Evolutionary conservation across 164 flowering plant genomes (phyloP), one percentile per base, ranked within the genome.

Genomic region (Brasenia schreberi): DNA sequence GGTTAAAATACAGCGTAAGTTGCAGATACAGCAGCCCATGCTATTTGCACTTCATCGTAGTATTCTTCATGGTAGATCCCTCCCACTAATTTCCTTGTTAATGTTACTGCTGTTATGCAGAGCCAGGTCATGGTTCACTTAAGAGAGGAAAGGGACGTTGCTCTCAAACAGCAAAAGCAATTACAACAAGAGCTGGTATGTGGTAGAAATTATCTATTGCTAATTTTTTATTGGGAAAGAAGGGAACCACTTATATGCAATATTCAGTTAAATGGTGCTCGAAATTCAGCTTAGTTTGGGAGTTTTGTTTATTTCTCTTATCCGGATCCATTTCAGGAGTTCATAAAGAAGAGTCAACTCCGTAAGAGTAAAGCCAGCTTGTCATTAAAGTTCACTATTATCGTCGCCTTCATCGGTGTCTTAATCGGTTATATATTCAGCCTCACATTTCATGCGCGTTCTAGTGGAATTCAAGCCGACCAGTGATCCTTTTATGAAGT

Each of bases 31-130:
- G 39, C 39, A 33, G 39, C 39, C 27, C 39, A 3, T 33, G 39
- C 39, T 59, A 67, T 19, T 67, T 14, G 5, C 18, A 12, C 60
- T 58, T 58, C 64, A 59, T 66, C 64, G 59, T 64, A 58, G 59
- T 63, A 49, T 49, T 49, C 53, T 49, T 49, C 53, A 49, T 49
- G 53, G 53, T 49, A 12, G 53, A 49, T 49, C 39, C 10, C 16
- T 49, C 16, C 4, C 56, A 6, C 56, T 49, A 9, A 9, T 49
- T 9, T 1, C 16, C 16, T 14, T 9, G 16, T 14, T 9, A 49
- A 49, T 49, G 56, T 6, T 49, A 14, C 56, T 49, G 10, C 16
- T 49, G 7, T 49, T 33, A 33, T 49, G 10, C 56, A 49, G 56
- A 49, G 56, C 16, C 56, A 49, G 56, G 56, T 16, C 56, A 49